Conservation (phyloP, 345 rosid species). For the Crucihimalaya himalaica region DNA sequence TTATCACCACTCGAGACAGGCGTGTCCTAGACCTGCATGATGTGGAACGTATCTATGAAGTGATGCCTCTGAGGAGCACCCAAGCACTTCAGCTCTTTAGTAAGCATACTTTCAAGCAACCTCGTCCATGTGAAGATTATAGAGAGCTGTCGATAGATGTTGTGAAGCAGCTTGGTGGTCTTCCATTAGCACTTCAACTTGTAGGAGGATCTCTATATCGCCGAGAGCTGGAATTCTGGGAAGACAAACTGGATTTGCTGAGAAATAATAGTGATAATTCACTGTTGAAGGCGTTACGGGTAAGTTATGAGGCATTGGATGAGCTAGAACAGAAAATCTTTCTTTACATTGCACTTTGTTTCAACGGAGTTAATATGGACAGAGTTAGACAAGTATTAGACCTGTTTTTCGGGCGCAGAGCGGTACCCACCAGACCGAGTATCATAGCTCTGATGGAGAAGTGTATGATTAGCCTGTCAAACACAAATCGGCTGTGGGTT, state of each 20-base stretch:
- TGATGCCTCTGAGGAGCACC: conserved; percentile 28
- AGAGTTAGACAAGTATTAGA: conserved; percentile 32
- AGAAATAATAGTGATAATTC: conserved; percentile 17
- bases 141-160: conserved; percentile 28
- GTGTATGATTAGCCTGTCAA: conserved; percentile 34
- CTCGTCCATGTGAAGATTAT: conserved; percentile 26
- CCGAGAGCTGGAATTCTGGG: conserved; percentile 30
- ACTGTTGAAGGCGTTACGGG: conserved; percentile 22
- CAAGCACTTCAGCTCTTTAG: conserved; percentile 46
- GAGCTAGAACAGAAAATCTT: conserved; percentile 31
- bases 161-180: conserved; percentile 41
- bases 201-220: conserved; percentile 41
- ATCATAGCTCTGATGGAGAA: conserved; percentile 34
- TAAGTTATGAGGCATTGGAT: conserved; percentile 37
- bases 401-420: conserved; percentile 26
- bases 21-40: conserved; percentile 35
- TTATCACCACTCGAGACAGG: conserved; percentile 38
- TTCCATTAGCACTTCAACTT: conserved; percentile 46
- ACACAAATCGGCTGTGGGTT: conserved; percentile 30
- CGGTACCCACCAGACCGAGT: conserved; percentile 30
- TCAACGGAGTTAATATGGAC: conserved; percentile 36
- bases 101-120: conserved; percentile 35
- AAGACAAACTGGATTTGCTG: conserved; percentile 30
- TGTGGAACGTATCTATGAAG: conserved; percentile 33
- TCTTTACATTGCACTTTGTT: conserved; percentile 37